These are phyloP conservation scores for Dothidotthia symphoricarpi DNA, from an alignment of 2,329 filamentous ascomycete genomes.

Conservation along the genomic window DNA sequence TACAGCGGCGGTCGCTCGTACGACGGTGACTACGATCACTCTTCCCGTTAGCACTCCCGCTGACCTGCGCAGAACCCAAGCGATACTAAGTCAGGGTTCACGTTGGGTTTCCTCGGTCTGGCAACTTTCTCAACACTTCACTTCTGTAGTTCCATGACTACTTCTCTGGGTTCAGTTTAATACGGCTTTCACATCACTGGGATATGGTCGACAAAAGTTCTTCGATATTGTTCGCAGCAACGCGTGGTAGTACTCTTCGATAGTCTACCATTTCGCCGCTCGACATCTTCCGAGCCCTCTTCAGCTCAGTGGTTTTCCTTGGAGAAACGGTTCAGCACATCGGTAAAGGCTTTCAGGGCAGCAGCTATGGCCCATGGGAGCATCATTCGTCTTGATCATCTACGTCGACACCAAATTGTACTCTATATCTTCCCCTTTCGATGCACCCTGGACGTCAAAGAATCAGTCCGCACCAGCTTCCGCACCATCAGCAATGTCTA, in stretches of 20 bases:
- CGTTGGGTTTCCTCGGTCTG: conserved; percentile 24
- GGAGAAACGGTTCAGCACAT: conserved; percentile 41
- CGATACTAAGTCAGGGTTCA: conserved; percentile 35
- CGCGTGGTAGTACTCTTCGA: conserved; percentile 35
- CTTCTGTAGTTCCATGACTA: conserved; percentile 39
- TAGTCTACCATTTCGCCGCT: conserved; percentile 35
- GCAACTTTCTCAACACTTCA: conserved; percentile 29
- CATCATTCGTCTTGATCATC: conserved; percentile 40
- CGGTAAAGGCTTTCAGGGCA: conserved; percentile 40
- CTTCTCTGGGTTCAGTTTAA: conserved; percentile 40
- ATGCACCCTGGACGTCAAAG: conserved; percentile 39
- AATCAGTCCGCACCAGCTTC: conserved; percentile 39
- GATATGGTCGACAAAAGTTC: conserved; percentile 43
- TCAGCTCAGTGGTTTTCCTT: conserved; percentile 46
- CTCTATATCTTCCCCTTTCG: conserved; percentile 43
- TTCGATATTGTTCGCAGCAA: conserved; percentile 39
- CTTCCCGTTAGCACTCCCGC: conserved; percentile 34
- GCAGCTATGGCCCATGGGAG: conserved; percentile 35
- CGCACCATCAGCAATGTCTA: conserved; percentile 38
- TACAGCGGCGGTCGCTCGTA: conserved; percentile 41
- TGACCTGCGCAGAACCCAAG: conserved; percentile 40
- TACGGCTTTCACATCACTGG: conserved; percentile 39
- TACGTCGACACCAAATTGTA: conserved; percentile 45
- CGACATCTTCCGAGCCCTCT: conserved; percentile 37
- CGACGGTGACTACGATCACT: conserved; percentile 50